Evolutionary conservation across 106 monocot species (phyloP), one percentile per base, ranked within the genome.

Genomic region (Dendrobium chrysotoxum): DNA sequence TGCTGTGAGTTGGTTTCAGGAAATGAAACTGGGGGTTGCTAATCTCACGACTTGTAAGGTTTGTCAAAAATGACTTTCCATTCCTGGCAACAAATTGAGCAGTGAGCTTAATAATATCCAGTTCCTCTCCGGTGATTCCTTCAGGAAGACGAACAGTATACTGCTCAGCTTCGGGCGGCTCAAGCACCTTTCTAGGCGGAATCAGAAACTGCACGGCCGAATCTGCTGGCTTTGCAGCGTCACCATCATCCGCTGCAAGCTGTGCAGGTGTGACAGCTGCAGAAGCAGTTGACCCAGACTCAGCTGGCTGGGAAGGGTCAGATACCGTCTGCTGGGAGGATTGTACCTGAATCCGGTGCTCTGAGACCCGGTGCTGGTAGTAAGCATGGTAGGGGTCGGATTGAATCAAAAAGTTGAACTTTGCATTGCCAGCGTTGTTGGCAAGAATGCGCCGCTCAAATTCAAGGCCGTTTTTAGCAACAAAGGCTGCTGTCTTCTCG

Each of bases 21-120:
- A 99, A 99, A 68, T 99, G 89, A 79, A 99, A 99, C 76, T 95
- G 92, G 8, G 90, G 85, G 39, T 92, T 92, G 79, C 83, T 95
- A 7, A 71, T 79, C 80, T 99, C 98, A 0, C 98, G 85, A 25
- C 80, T 82, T 0, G 87, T 88, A 15, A 99, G 85, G 76, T 75
- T 87, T 12, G 83, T 86, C 65, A 99, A 81, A 76, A 99, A 99
- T 25, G 68, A 81, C 83, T 92, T 92, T 20, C 98, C 98, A 55
- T 99, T 95, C 40, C 95, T 81, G 0, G 98, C 98, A 2, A 99
- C 95, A 74, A 99, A 99, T 82, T 99, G 98, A 0, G 98, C 95
- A 0, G 98, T 99, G 25, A 99, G 89, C 87, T 99, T 99, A 25
- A 95, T 99, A 25, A 99, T 92, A 35, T 99, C 98, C 55, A 99